phyloP scores from a whole-genome alignment of 2,329 filamentous ascomycete species.

The Monilinia aucupariae region DNA sequence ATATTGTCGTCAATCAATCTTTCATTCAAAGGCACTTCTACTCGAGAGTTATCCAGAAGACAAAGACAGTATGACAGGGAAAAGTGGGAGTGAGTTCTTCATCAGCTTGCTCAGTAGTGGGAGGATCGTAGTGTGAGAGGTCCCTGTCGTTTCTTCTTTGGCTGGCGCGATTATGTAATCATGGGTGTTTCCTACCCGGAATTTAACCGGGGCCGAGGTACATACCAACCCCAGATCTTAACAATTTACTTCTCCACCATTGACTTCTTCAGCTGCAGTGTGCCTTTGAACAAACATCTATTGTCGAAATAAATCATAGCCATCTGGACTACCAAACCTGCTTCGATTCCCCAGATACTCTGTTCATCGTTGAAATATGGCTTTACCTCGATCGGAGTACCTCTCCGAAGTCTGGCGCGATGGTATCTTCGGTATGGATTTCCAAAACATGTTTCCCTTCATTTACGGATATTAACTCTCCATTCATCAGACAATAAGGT shows the following conservation, averaged over 20 bases:
- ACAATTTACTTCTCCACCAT: not conserved
- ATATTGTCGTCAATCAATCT: slow-evolving; percentile 39
- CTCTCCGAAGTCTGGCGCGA: slow-evolving; percentile 81
- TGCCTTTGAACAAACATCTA: no score
- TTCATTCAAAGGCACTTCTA: not conserved
- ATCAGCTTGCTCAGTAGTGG: not conserved
- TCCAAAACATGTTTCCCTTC: not conserved
- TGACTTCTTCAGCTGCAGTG: not conserved
- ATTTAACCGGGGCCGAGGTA: not conserved
- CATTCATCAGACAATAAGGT: slow-evolving; percentile 66
- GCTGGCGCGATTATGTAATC: slow-evolving; percentile 1
- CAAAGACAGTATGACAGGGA: not conserved
- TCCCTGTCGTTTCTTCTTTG: not conserved
- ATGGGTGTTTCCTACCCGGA: not conserved
- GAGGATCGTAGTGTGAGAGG: not conserved
- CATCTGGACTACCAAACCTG: not conserved
- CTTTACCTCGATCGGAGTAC: slow-evolving; percentile 64
- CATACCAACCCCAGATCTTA: not conserved
- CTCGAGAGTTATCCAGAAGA: not conserved
- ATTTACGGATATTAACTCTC: slow-evolving; percentile 16
- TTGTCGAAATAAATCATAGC: not conserved
- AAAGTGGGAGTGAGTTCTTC: not conserved
- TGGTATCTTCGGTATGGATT: slow-evolving; percentile 69
- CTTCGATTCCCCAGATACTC: no score
- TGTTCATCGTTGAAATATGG: slow-evolving; percentile 18